Conservation (phyloP, 2,329 filamentous ascomycete species). For the Setomelanomma holmii region DNA sequence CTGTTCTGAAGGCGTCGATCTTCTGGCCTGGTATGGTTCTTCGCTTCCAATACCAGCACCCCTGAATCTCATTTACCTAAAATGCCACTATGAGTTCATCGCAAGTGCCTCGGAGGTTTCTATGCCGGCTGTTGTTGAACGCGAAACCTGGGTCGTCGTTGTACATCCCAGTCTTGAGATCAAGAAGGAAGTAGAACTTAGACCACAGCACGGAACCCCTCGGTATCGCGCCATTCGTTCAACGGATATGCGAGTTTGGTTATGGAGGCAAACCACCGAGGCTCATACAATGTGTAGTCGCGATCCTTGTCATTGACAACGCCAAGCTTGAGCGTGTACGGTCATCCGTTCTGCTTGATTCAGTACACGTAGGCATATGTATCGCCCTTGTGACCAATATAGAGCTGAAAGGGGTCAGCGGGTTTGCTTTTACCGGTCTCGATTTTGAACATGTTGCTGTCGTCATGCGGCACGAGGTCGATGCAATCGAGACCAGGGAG, state of each 20-base stretch:
- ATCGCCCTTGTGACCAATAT: neutral
- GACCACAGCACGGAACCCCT: neutral
- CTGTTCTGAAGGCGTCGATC: too few relatives aligned
- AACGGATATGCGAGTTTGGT: slow-evolving; percentile 1
- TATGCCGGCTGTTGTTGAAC: neutral
- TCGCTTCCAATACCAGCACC: too few relatives aligned
- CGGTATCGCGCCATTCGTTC: neutral
- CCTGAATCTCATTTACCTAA: neutral
- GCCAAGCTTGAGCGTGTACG: neutral
- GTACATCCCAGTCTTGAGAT: neutral
- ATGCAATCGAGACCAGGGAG: neutral
- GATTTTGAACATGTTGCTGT: neutral
- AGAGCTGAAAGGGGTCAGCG: neutral
- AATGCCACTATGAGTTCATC: neutral
- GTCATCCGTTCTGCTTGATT: neutral
- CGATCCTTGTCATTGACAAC: neutral
- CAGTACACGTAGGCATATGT: neutral
- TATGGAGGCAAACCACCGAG: neutral
- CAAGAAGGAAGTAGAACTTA: neutral
- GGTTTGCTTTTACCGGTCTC: neutral
- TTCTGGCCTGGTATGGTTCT: too few relatives aligned
- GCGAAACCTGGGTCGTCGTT: neutral
- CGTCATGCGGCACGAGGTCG: neutral
- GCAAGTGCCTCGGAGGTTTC: neutral
- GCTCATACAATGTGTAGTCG: neutral